A percentile compares a stretch with the other conserved stretches of the same genome.
Evolutionary conservation across 441 rosid genomes (phyloP).

Genomic region (Codiaeum variegatum): DNA sequence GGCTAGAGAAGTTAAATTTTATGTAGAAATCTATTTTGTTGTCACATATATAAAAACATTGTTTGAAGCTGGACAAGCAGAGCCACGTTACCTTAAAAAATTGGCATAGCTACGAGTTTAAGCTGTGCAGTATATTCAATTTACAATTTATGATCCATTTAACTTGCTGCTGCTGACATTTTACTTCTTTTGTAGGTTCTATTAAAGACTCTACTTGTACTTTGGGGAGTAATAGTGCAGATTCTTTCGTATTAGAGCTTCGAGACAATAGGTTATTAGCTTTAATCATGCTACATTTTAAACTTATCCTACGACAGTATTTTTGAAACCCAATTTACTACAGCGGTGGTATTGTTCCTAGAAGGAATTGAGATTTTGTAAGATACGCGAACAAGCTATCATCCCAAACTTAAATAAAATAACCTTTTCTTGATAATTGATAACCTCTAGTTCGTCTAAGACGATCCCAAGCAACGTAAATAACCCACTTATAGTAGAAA

Average conservation of each 20-base stretch:
- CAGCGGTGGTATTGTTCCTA: constrained; percentile 95
- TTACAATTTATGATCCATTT: not conserved
- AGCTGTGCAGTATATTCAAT: not conserved
- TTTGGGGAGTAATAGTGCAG: constrained; percentile 57
- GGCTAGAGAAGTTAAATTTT: too few relatives aligned
- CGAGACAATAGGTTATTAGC: constrained; percentile 89
- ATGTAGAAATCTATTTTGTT: too few relatives aligned
- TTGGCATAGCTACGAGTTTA: too few relatives aligned
- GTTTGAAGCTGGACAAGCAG: too few relatives aligned
- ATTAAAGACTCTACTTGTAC: constrained; percentile 76
- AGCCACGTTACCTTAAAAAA: too few relatives aligned
- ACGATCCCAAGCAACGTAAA: too few relatives aligned
- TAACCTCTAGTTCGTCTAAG: too few relatives aligned
- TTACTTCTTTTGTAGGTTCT: constrained; percentile 52
- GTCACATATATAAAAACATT: too few relatives aligned
- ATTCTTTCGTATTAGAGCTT: constrained; percentile 87
- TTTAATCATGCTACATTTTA: constrained; percentile 23
- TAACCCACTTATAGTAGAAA: too few relatives aligned
- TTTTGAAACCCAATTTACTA: constrained; percentile 47
- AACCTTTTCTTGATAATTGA: too few relatives aligned
- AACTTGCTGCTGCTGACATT: not conserved
- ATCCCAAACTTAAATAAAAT: too few relatives aligned
- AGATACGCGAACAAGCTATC: too few relatives aligned
- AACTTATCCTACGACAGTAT: constrained; percentile 25
- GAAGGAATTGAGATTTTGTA: constrained; percentile 96